phyloP scores from a whole-genome alignment of 2,329 filamentous ascomycete species.

The Beauveria bassiana region DNA sequence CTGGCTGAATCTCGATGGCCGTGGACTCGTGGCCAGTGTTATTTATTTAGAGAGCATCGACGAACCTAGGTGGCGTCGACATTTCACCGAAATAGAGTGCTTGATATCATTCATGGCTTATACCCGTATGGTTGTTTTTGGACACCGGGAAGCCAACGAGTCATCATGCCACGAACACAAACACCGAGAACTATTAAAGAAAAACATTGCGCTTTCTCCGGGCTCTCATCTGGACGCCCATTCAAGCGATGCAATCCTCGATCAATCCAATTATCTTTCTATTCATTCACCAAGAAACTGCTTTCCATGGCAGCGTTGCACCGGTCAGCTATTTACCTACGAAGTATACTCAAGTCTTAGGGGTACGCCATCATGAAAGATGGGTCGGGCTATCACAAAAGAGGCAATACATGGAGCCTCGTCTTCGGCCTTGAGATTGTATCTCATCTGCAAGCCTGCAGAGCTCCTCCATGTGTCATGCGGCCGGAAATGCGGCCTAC shows the following conservation, averaged over 20 bases:
- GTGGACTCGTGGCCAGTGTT: neutral
- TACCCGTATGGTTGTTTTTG: neutral
- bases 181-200: neutral
- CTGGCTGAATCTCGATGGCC: constrained; percentile 4
- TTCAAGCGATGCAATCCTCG: neutral
- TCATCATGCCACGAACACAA: neutral
- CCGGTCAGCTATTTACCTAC: neutral
- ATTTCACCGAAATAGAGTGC: constrained; percentile 1
- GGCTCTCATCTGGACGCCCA: no score
- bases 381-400: neutral
- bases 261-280: no score
- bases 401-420: neutral
- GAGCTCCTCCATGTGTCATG: constrained; percentile 1
- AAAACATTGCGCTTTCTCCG: neutral
- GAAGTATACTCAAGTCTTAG: neutral
- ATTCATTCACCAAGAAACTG: no score
- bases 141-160: neutral
- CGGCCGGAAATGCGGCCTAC: constrained; percentile 8
- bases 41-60: neutral
- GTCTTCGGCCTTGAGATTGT: neutral
- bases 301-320: no score
- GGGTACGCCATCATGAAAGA: neutral
- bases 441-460: constrained; percentile 1
- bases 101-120: neutral
- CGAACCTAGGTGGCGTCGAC: constrained; percentile 5